These are phyloP conservation scores for Sclerotinia borealis DNA, from an alignment of 2,329 filamentous ascomycete genomes.

Conservation along the genomic window DNA sequence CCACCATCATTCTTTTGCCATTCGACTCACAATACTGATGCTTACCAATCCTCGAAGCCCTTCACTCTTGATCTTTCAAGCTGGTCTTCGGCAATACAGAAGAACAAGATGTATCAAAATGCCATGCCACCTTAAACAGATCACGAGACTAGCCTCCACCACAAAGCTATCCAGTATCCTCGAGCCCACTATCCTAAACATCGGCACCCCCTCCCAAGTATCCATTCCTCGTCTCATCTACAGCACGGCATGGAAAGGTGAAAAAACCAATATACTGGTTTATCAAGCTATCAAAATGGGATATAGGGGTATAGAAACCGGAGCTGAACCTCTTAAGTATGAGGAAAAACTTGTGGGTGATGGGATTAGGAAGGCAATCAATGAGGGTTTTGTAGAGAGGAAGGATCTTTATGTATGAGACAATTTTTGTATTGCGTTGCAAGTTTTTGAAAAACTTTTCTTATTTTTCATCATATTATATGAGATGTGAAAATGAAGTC, in stretches of 20 bases:
- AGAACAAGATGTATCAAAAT: background rate
- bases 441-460: background rate
- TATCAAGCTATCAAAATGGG: conserved; percentile 60
- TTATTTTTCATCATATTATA: background rate
- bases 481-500: background rate
- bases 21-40: background rate
- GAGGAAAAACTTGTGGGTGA: conserved; percentile 64
- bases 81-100: background rate
- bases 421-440: background rate
- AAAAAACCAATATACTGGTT: conserved; percentile 60
- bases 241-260: conserved; percentile 83
- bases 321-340: conserved; percentile 74
- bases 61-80: background rate
- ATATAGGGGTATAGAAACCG: conserved; percentile 71
- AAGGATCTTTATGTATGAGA: conserved; percentile 56
- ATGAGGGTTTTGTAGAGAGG: conserved; percentile 51
- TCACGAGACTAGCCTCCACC: background rate
- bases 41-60: background rate
- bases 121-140: background rate
- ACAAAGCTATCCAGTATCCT: background rate
- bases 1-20: background rate
- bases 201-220: conserved; percentile 13
- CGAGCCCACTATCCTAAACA: background rate
- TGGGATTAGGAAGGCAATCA: conserved; percentile 57
- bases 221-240: conserved; percentile 57